Percentiles rank a stretch among this genome's conserved stretches.
Evolutionary conservation across 768 basidiomycete species (phyloP).

Genomic region (Daedalea quercina): DNA sequence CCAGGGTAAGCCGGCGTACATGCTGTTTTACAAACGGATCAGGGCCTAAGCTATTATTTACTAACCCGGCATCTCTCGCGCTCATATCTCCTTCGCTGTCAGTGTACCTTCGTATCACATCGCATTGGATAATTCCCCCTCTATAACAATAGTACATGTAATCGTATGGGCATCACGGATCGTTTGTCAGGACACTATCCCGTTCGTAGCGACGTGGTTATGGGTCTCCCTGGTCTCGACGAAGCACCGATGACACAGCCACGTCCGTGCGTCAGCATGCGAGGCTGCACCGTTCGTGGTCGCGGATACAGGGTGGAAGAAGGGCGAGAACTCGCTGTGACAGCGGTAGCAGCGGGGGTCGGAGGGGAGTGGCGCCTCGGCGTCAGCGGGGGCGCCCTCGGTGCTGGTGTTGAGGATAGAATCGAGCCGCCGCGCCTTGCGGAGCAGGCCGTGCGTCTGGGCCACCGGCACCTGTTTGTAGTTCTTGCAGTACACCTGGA

Average conservation of each 20-base stretch:
- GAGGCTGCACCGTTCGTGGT: slow-evolving; percentile 1
- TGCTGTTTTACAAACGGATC: slow-evolving; percentile 52
- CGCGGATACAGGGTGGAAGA: slow-evolving; percentile 48
- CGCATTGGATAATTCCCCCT: slow-evolving; percentile 12
- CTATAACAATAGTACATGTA: slow-evolving; percentile 32
- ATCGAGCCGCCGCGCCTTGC: slow-evolving; percentile 86
- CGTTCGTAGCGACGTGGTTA: slow-evolving; percentile 15
- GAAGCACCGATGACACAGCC: slow-evolving; percentile 42
- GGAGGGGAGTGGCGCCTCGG: slow-evolving; percentile 6
- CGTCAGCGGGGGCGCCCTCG: slow-evolving; percentile 5
- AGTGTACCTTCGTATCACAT: slow-evolving; percentile 13
- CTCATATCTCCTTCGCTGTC: slow-evolving; percentile 17
- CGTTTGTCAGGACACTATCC: slow-evolving; percentile 14
- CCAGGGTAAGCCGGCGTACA: slow-evolving; percentile 65
- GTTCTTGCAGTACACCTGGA: slow-evolving; percentile 79
- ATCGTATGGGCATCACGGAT: slow-evolving; percentile 23
- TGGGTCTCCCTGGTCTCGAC: slow-evolving; percentile 19
- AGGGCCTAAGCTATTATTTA: slow-evolving; percentile 16
- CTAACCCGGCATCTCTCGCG: slow-evolving; percentile 9
- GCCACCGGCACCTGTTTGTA: slow-evolving; percentile 75
- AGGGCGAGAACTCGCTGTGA: slow-evolving; percentile 65
- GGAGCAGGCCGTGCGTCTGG: slow-evolving; percentile 78
- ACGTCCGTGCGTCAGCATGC: slow-evolving; percentile 13
- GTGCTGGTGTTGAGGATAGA: slow-evolving; percentile 42
- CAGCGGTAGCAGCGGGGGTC: slow-evolving; percentile 52